phyloP scores from a whole-genome alignment of 768 basidiomycete genomes.

The Mycena galericulata region DNA sequence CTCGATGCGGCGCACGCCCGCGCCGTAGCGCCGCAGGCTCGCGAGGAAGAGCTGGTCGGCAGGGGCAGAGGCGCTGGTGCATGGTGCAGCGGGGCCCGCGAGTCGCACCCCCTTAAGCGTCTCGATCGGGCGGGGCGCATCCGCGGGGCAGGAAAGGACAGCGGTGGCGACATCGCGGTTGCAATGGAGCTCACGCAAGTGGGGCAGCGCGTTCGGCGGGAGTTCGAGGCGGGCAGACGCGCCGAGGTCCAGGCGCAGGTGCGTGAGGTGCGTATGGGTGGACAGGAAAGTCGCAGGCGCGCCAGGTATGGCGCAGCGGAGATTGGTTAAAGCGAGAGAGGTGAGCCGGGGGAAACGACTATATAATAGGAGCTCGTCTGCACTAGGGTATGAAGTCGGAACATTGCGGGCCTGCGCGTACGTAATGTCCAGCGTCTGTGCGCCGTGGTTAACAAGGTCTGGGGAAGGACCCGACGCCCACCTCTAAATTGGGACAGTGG shows the following conservation, averaged over 20 bases:
- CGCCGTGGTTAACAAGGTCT: neutral
- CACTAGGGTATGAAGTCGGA: slow-evolving; percentile 50
- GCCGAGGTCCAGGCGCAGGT: slow-evolving; percentile 65
- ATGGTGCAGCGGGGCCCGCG: slow-evolving; percentile 41
- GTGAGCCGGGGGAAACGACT: slow-evolving; percentile 70
- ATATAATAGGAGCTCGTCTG: slow-evolving; percentile 68
- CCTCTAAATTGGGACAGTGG: slow-evolving; percentile 69
- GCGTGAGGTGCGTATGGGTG: slow-evolving; percentile 65
- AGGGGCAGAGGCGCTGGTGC: slow-evolving; percentile 27
- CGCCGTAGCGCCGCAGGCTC: slow-evolving; percentile 51
- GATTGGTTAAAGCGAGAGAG: slow-evolving; percentile 63
- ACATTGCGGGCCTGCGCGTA: slow-evolving; percentile 55
- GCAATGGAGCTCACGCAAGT: slow-evolving; percentile 59
- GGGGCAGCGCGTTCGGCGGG: slow-evolving; percentile 53
- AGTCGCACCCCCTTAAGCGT: slow-evolving; percentile 68
- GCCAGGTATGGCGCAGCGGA: slow-evolving; percentile 59
- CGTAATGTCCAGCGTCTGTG: slow-evolving; percentile 56
- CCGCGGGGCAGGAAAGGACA: slow-evolving; percentile 60
- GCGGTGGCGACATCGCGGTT: slow-evolving; percentile 61
- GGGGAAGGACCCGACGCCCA: slow-evolving; percentile 36
- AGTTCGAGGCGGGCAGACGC: slow-evolving; percentile 44
- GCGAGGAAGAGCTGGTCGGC: slow-evolving; percentile 54
- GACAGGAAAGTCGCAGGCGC: slow-evolving; percentile 63
- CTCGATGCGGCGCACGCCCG: slow-evolving; percentile 60
- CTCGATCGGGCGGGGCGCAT: slow-evolving; percentile 62